phyloP scores from a whole-genome alignment of 2,329 filamentous ascomycete genomes.

The Escovopsis sp. region DNA sequence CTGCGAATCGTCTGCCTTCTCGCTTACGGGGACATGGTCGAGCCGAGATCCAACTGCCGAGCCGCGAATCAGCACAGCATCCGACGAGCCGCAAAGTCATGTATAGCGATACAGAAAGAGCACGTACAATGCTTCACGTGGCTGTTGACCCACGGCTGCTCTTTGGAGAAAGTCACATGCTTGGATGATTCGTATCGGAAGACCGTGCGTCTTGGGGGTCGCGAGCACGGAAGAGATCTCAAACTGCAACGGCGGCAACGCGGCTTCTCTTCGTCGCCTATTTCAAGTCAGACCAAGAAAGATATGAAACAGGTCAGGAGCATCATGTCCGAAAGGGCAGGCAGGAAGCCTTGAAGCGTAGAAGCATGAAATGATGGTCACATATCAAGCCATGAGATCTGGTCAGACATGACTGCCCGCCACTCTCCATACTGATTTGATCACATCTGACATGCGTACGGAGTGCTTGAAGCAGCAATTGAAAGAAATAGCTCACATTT shows the following conservation, averaged over 20 bases:
- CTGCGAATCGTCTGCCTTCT: not conserved
- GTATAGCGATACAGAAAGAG: too few species aligned
- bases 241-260: slow-evolving; percentile 19
- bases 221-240: slow-evolving; percentile 18
- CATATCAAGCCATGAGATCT: too few species aligned
- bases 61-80: too few species aligned
- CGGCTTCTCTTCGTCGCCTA: slow-evolving; percentile 24
- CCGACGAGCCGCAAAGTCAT: too few species aligned
- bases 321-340: too few species aligned
- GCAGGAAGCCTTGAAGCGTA: too few species aligned
- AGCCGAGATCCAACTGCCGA: not conserved
- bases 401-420: too few species aligned
- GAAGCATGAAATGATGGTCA: too few species aligned
- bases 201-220: slow-evolving; percentile 19
- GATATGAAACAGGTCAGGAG: too few species aligned
- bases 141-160: slow-evolving; percentile 23
- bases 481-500: slow-evolving; percentile 16
- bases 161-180: slow-evolving; percentile 14
- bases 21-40: not conserved
- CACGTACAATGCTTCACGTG: slow-evolving; percentile 19
- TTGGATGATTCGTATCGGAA: slow-evolving; percentile 20
- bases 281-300: not conserved
- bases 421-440: too few species aligned
- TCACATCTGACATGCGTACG: too few species aligned
- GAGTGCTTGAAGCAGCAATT: too few species aligned